Evolutionary conservation across 2,329 filamentous ascomycete genomes (phyloP).

Genomic region (Leptographium galeiforme): DNA sequence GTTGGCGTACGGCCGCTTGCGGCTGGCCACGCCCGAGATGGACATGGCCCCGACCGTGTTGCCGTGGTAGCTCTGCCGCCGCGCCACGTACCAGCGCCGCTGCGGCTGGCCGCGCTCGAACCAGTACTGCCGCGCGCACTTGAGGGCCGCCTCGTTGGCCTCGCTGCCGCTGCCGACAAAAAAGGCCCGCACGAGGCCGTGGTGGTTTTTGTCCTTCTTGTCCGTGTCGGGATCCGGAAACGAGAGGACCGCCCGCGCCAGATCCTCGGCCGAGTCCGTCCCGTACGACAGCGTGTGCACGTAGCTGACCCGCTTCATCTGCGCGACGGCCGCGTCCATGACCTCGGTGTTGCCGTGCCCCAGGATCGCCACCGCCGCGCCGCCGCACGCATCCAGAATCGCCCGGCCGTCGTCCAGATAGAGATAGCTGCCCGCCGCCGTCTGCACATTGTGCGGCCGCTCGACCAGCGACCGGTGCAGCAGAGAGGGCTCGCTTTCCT

Average conservation of each 20-base stretch:
- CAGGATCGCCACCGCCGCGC: slow-evolving; percentile 58
- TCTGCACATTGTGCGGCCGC: not conserved
- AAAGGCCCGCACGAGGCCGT: slow-evolving; percentile 24
- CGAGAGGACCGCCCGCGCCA: slow-evolving; percentile 23
- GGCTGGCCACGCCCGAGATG: slow-evolving; percentile 43
- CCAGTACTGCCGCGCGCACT: slow-evolving; percentile 54
- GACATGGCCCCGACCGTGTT: slow-evolving; percentile 51
- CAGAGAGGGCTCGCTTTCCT: not conserved
- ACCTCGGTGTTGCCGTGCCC: slow-evolving; percentile 54
- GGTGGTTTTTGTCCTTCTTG: too few relatives aligned
- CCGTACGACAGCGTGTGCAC: slow-evolving; percentile 34
- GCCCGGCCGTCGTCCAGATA: slow-evolving; percentile 27
- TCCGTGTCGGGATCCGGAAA: too few relatives aligned
- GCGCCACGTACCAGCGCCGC: slow-evolving; percentile 48
- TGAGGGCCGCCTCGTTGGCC: slow-evolving; percentile 55
- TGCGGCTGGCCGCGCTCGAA: slow-evolving; percentile 38
- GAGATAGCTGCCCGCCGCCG: slow-evolving; percentile 2
- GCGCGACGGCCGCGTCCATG: slow-evolving; percentile 41
- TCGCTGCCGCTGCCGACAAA: slow-evolving; percentile 41
- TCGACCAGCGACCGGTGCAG: slow-evolving; percentile 7
- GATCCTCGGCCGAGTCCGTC: slow-evolving; percentile 35
- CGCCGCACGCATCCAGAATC: slow-evolving; percentile 60
- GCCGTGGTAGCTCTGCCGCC: slow-evolving; percentile 56
- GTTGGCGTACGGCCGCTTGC: slow-evolving; percentile 43
- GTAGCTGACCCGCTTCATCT: slow-evolving; percentile 23